Conservation (phyloP, 2,329 filamentous ascomycete genomes). For the Fusarium xylarioides region DNA sequence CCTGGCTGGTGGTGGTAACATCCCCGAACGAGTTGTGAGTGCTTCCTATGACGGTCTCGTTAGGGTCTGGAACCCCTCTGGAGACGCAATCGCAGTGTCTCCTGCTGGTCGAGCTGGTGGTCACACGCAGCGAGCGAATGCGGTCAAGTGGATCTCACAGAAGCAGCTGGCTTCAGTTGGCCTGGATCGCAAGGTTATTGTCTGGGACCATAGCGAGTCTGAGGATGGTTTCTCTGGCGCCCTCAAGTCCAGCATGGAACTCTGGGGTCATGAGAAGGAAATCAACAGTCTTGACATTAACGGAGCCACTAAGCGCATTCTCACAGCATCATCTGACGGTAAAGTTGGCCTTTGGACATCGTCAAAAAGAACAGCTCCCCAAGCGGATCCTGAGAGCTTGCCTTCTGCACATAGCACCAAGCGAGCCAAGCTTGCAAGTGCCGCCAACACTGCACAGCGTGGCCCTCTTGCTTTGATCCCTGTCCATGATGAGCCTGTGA, state of each 20-base stretch:
- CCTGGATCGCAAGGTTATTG: conserved; percentile 82
- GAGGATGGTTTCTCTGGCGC: conserved; percentile 67
- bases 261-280: conserved; percentile 81
- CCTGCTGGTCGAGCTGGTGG: conserved; percentile 72
- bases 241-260: conserved; percentile 78
- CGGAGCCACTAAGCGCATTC: conserved; percentile 75
- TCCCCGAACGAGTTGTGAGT: conserved; percentile 76
- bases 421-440: conserved; percentile 71
- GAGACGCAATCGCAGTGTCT: conserved; percentile 83
- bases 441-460: conserved; percentile 68
- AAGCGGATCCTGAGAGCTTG: conserved; percentile 74
- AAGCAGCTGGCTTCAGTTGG: conserved; percentile 83
- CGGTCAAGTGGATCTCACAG: conserved; percentile 83
- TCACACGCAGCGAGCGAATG: conserved; percentile 80
- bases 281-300: conserved; percentile 82
- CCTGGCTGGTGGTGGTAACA: conserved; percentile 47
- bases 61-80: conserved; percentile 88
- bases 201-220: conserved; percentile 87
- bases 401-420: conserved; percentile 76
- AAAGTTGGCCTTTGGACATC: conserved; percentile 89
- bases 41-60: conserved; percentile 91
- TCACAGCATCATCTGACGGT: conserved; percentile 87
- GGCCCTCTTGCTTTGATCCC: conserved; percentile 80
- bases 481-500: conserved; percentile 77
- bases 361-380: conserved; percentile 77